Percentiles rank a stretch among this genome's conserved stretches.
Evolutionary conservation across 805 yeast species (phyloP).

Genomic region (Phaffomyces opuntiae): DNA sequence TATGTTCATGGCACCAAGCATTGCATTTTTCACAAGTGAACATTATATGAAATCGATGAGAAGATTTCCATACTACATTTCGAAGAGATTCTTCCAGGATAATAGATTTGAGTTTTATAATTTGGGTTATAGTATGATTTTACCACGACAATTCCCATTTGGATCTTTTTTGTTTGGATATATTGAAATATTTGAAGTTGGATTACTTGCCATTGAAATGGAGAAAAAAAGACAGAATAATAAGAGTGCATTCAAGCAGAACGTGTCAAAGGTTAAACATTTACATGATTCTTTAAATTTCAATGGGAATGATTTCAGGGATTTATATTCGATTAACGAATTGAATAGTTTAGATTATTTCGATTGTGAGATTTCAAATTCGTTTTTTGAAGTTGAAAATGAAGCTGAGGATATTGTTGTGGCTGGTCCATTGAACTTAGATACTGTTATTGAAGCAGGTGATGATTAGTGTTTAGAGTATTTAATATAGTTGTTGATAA

Average conservation of each 20-base stretch:
- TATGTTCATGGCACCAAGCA: slow-evolving; percentile 1
- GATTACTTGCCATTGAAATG: slow-evolving; percentile 6
- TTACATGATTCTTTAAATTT: no score
- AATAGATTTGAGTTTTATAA: slow-evolving; percentile 3
- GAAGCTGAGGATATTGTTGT: not conserved
- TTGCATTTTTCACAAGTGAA: slow-evolving; percentile 1
- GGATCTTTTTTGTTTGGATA: slow-evolving; percentile 4
- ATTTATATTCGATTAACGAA: not conserved
- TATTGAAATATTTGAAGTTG: slow-evolving; percentile 7
- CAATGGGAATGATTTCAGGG: not conserved
- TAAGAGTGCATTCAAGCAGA: not conserved
- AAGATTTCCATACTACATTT: slow-evolving; percentile 3
- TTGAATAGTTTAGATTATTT: no score
- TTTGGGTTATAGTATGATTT: slow-evolving; percentile 3
- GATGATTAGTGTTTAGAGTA: no score
- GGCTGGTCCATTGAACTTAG: no score
- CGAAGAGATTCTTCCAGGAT: slow-evolving; percentile 1
- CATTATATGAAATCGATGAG: slow-evolving; percentile 2
- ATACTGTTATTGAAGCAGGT: no score
- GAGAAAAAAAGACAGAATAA: not conserved
- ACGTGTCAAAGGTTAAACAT: no score
- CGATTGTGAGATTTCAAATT: no score
- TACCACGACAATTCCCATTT: slow-evolving; percentile 5
- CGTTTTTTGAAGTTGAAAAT: not conserved
- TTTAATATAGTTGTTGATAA: no score